A percentile compares a stretch with the other conserved stretches of the same genome.
These are phyloP conservation scores for Orbilia quercus DNA, from an alignment of 2,329 filamentous ascomycete genomes.

Conservation along the genomic window DNA sequence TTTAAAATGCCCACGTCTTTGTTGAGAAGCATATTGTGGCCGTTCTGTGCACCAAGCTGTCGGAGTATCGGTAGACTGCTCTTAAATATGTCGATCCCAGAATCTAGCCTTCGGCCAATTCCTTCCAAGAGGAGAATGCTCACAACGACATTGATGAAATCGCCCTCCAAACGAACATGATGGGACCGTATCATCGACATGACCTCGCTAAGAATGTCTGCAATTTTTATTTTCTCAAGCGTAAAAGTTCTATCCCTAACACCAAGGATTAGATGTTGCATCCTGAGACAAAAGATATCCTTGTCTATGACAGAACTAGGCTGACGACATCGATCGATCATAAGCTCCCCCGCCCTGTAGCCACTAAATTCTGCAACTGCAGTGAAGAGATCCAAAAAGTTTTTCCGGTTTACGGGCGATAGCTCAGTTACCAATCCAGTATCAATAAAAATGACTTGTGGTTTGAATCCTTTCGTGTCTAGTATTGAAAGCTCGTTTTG, in stretches of 20 bases:
- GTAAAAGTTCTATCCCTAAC: constrained; percentile 93
- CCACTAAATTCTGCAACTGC: constrained; percentile 96
- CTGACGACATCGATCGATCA: constrained; percentile 94
- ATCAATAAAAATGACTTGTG: constrained; percentile 97
- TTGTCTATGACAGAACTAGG: constrained; percentile 88
- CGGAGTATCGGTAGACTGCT: constrained; percentile 89
- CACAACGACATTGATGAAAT: constrained; percentile 98
- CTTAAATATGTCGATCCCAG: constrained; percentile 85
- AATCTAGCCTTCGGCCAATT: constrained; percentile 87
- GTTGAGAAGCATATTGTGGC: constrained; percentile 72
- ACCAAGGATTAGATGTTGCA: constrained; percentile 93
- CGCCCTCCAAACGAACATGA: constrained; percentile 93
- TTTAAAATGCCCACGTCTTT: constrained; percentile 58
- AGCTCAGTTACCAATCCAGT: constrained; percentile 94
- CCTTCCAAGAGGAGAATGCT: constrained; percentile 93
- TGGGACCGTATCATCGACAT: constrained; percentile 89
- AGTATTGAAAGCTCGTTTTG: constrained; percentile 77
- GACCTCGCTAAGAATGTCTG: constrained; percentile 91
- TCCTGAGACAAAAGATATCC: constrained; percentile 91
- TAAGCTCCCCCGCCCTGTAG: constrained; percentile 91
- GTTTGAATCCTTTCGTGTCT: constrained; percentile 86
- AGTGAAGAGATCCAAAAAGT: constrained; percentile 96
- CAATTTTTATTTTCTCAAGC: constrained; percentile 93
- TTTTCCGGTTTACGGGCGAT: constrained; percentile 83
- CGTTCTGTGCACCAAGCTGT: constrained; percentile 82